These are phyloP conservation scores for Chaetomium cochliodes DNA, from an alignment of 495 filamentous ascomycete species.

Conservation along the genomic window DNA sequence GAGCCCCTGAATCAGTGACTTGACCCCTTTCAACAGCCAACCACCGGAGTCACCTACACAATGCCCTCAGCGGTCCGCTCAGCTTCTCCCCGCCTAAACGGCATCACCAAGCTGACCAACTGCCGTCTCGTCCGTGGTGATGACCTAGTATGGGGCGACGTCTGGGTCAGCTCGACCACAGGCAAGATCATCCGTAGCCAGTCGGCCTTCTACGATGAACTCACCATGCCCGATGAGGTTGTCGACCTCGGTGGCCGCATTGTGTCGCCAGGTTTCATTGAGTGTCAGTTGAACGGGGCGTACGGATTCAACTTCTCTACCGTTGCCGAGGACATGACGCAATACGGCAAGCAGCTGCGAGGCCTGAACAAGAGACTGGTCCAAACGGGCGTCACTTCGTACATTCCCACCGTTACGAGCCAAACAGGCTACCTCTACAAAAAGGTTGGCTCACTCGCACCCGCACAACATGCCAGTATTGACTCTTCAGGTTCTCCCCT, in stretches of 20 bases:
- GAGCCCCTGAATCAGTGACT: neutral
- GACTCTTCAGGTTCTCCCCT: conserved; percentile 58
- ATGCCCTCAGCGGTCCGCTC: conserved; percentile 17
- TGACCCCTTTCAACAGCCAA: neutral
- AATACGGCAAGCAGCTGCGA: conserved; percentile 65
- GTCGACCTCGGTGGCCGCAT: conserved; percentile 77
- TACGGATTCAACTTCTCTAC: conserved; percentile 83
- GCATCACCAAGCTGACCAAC: conserved; percentile 82
- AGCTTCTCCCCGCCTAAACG: conserved; percentile 28
- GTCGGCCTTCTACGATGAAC: conserved; percentile 69
- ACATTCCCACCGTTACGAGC: conserved; percentile 75
- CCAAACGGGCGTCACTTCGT: conserved; percentile 77
- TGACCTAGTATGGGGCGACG: conserved; percentile 64
- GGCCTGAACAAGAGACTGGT: conserved; percentile 67
- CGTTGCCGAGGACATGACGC: conserved; percentile 60
- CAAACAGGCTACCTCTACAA: conserved; percentile 68
- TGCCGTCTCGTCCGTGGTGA: conserved; percentile 66
- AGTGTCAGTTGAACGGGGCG: conserved; percentile 82
- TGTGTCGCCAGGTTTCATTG: conserved; percentile 76
- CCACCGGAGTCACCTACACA: neutral
- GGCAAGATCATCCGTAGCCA: conserved; percentile 76
- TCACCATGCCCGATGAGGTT: conserved; percentile 56
- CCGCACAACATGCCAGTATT: neutral
- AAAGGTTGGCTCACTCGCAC: conserved; percentile 35
- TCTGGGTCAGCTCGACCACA: conserved; percentile 73